These are phyloP conservation scores for Endogone sp. DNA, from an alignment of 192 early-diverging fungal genomes.

Conservation along the genomic window DNA sequence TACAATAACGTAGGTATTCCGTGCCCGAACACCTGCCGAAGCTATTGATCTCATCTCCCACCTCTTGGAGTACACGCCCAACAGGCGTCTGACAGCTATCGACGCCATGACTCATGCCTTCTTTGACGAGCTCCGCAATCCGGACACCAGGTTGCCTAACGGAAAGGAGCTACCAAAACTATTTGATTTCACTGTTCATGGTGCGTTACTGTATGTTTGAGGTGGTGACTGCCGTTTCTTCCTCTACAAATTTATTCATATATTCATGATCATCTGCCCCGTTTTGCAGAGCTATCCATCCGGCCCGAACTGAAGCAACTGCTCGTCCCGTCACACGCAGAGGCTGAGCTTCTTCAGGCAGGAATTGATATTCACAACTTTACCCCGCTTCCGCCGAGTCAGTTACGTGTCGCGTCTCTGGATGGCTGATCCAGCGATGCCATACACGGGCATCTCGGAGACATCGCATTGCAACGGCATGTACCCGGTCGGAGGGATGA, in stretches of 20 bases:
- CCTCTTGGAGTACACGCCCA: conserved; percentile 91
- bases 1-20: conserved; percentile 64
- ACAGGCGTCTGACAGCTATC: conserved; percentile 73
- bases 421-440: not conserved
- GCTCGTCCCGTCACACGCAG: conserved; percentile 82
- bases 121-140: conserved; percentile 95
- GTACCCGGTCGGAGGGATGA: too few relatives aligned
- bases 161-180: conserved; percentile 82
- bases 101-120: conserved; percentile 93
- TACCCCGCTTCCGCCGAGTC: conserved; percentile 46
- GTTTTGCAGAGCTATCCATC: conserved; percentile 76
- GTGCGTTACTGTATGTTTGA: conserved; percentile 30
- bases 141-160: conserved; percentile 76
- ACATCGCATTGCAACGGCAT: too few relatives aligned
- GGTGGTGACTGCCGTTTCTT: not conserved
- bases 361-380: conserved; percentile 79
- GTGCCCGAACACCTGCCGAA: conserved; percentile 75
- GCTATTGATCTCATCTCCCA: conserved; percentile 82
- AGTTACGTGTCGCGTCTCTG: conserved; percentile 31
- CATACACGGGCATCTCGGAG: too few relatives aligned
- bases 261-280: too few relatives aligned
- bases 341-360: conserved; percentile 51
- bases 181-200: conserved; percentile 85
- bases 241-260: not conserved
- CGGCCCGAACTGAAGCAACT: conserved; percentile 72